phyloP scores from a whole-genome alignment of 176 grass and related monocot species.

The Tuctoria greenei region DNA sequence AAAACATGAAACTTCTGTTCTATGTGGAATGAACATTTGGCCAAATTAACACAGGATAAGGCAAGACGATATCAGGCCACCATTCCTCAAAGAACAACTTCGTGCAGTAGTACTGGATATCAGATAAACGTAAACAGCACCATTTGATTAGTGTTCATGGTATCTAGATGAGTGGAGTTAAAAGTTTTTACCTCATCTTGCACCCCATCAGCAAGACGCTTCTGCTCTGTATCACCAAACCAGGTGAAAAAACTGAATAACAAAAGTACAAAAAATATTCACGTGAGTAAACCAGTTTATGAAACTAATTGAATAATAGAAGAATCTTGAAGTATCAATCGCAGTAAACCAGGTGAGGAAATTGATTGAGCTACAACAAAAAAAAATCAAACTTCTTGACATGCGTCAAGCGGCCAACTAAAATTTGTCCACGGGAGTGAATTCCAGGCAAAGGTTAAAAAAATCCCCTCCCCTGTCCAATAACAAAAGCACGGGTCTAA shows the following conservation, averaged over 20 bases:
- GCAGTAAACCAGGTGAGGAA: background rate
- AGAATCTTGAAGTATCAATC: background rate
- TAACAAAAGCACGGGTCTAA: no score
- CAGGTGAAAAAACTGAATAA: conserved; percentile 76
- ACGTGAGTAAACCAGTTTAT: background rate
- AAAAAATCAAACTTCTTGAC: background rate
- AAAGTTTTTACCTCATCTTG: conserved; percentile 72
- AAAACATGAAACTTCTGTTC: background rate
- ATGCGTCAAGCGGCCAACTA: background rate
- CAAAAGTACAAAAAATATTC: background rate
- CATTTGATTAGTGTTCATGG: background rate
- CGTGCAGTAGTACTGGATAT: background rate
- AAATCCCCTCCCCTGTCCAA: no score
- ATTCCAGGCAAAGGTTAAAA: no score
- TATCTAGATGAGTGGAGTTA: background rate
- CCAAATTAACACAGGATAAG: background rate
- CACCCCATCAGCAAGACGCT: conserved; percentile 65
- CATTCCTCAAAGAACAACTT: background rate
- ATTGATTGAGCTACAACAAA: background rate
- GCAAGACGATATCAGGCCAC: background rate
- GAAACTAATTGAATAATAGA: background rate
- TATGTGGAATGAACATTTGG: background rate
- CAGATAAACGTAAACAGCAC: no score
- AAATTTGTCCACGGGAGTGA: no score
- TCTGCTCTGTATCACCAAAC: conserved; percentile 75